These are phyloP conservation scores for Pestalotiopsis sp. DNA, from an alignment of 2,329 filamentous ascomycete genomes.

Conservation along the genomic window DNA sequence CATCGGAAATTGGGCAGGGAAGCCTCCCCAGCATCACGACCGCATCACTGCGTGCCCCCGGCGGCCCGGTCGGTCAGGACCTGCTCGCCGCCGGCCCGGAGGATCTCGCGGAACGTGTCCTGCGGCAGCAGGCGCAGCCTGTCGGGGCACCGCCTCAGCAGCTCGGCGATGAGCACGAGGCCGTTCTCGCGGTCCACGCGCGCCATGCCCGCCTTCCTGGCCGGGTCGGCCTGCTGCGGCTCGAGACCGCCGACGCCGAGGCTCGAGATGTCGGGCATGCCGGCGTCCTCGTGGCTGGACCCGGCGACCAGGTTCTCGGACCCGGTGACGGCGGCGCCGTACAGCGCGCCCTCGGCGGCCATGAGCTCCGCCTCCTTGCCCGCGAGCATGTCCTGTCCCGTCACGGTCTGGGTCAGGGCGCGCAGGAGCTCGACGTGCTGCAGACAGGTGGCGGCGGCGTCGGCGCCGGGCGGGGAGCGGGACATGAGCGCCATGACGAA, in stretches of 20 bases:
- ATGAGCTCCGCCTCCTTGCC: constrained; percentile 11
- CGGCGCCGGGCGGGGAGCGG: constrained; percentile 50
- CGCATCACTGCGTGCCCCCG: not conserved
- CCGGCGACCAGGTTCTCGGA: not conserved
- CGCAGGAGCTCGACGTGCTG: constrained; percentile 42
- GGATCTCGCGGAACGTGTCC: constrained; percentile 46
- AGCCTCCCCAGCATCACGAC: not conserved
- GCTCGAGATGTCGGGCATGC: not conserved
- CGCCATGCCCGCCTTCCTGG: constrained; percentile 45
- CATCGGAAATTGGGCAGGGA: not conserved
- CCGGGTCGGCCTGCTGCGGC: constrained; percentile 49
- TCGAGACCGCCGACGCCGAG: constrained; percentile 25
- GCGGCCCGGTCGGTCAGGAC: constrained; percentile 31
- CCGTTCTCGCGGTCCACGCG: constrained; percentile 63
- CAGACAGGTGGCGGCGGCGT: constrained; percentile 45
- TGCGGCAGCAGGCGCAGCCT: constrained; percentile 41
- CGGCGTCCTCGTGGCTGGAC: not conserved
- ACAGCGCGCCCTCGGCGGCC: constrained; percentile 1
- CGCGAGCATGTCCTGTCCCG: constrained; percentile 37
- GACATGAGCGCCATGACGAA: constrained; percentile 65
- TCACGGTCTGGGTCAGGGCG: constrained; percentile 50
- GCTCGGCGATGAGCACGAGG: constrained; percentile 57
- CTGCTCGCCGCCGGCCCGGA: constrained; percentile 52
- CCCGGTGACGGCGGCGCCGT: not conserved
- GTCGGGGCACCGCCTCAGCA: constrained; percentile 47